Percentiles rank a stretch among this genome's conserved stretches.
These are phyloP conservation scores for Tolypocladium sp. DNA, from an alignment of 2,329 filamentous ascomycete species.

Conservation along the genomic window DNA sequence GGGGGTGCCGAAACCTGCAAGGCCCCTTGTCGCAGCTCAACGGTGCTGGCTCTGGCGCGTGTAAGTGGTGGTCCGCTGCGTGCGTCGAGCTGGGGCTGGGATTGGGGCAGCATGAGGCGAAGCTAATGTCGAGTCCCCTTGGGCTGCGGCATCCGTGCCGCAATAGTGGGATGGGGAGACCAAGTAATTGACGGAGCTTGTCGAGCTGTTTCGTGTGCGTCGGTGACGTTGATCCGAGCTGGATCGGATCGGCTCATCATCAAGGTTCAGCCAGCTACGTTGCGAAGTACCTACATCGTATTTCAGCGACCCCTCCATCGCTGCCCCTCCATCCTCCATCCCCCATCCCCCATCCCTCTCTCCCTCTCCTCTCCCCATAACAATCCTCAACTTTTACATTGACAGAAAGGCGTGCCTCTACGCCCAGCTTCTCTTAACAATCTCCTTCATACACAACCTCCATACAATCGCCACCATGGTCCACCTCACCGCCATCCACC, in stretches of 20 bases:
- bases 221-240: neutral
- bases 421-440: too few relatives aligned
- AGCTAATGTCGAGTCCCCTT: neutral
- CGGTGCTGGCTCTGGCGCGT: neutral
- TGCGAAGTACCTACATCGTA: neutral
- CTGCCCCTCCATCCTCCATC: neutral
- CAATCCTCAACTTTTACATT: neutral
- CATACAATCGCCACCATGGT: slow-evolving; percentile 31
- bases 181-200: neutral
- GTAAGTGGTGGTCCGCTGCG: neutral
- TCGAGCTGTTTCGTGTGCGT: neutral
- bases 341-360: neutral
- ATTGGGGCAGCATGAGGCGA: neutral
- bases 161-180: too few relatives aligned
- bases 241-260: too few relatives aligned
- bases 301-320: neutral
- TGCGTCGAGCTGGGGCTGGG: neutral
- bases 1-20: neutral
- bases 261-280: neutral
- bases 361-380: neutral
- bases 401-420: neutral
- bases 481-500: slow-evolving; percentile 36
- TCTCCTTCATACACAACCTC: neutral
- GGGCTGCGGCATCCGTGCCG: neutral
- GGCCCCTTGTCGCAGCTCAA: neutral